phyloP scores from a whole-genome alignment of 2,329 filamentous ascomycete species.

The Clonostachys rosea region DNA sequence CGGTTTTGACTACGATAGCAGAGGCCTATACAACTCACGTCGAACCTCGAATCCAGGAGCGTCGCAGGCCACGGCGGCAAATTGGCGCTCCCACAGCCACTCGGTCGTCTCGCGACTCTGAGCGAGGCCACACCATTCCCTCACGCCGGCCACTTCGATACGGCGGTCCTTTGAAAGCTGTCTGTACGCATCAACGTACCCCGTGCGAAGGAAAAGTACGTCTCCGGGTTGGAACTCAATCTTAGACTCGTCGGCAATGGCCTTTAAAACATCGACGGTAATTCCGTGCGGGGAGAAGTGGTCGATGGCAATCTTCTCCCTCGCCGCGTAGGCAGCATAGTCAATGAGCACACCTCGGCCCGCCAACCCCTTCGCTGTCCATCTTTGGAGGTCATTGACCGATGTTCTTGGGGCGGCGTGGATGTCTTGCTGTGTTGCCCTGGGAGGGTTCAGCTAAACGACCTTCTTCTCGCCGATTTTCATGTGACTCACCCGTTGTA shows the following conservation, averaged over 20 bases:
- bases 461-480: slow-evolving; percentile 36
- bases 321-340: slow-evolving; percentile 38
- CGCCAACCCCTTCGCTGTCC: slow-evolving; percentile 31
- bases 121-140: slow-evolving; percentile 31
- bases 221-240: slow-evolving; percentile 42
- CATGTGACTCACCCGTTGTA: slow-evolving; percentile 37
- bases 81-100: slow-evolving; percentile 53
- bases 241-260: slow-evolving; percentile 35
- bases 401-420: background rate
- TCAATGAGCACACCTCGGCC: slow-evolving; percentile 49
- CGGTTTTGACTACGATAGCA: background rate
- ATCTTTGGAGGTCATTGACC: slow-evolving; percentile 5
- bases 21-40: slow-evolving; percentile 4
- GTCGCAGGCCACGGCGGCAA: slow-evolving; percentile 53
- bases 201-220: slow-evolving; percentile 51
- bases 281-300: slow-evolving; percentile 35
- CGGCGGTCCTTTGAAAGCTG: slow-evolving; percentile 27
- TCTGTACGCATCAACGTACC: slow-evolving; percentile 40
- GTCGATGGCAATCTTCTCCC: slow-evolving; percentile 24
- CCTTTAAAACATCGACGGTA: slow-evolving; percentile 31
- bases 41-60: slow-evolving; percentile 14
- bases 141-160: slow-evolving; percentile 19
- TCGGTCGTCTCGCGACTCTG: slow-evolving; percentile 39
- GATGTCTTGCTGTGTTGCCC: slow-evolving; percentile 10
- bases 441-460: slow-evolving; percentile 27